Percentiles rank a stretch among this genome's conserved stretches.
phyloP scores from a whole-genome alignment of 805 yeast genomes.

The Wickerhamomyces chambardii region DNA sequence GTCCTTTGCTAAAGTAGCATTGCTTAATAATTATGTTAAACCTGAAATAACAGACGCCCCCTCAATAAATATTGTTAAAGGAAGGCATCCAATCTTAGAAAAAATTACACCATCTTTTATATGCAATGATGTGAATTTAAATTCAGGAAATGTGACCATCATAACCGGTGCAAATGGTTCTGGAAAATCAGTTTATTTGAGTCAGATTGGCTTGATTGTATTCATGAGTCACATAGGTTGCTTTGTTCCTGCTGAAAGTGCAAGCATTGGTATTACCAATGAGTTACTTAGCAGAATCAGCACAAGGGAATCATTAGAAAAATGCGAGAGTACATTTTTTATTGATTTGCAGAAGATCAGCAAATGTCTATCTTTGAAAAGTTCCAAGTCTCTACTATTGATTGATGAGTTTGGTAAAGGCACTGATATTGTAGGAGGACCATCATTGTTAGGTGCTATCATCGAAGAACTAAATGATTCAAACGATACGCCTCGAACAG shows the following conservation, averaged over 20 bases:
- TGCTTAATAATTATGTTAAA: slow-evolving; percentile 16
- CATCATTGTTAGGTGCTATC: slow-evolving; percentile 31
- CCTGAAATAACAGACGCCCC: slow-evolving; percentile 23
- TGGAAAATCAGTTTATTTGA: slow-evolving; percentile 42
- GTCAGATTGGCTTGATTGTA: slow-evolving; percentile 39
- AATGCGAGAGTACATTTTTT: slow-evolving; percentile 38
- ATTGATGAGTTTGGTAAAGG: slow-evolving; percentile 51
- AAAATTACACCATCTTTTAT: slow-evolving; percentile 26
- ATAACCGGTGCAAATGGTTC: slow-evolving; percentile 43
- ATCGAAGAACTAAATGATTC: slow-evolving; percentile 17
- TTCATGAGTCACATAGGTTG: slow-evolving; percentile 46
- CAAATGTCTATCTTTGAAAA: slow-evolving; percentile 29
- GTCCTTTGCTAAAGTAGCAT: slow-evolving; percentile 24
- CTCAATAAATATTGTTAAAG: slow-evolving; percentile 23
- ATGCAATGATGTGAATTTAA: slow-evolving; percentile 29
- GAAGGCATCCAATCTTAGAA: slow-evolving; percentile 40
- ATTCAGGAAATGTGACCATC: slow-evolving; percentile 20
- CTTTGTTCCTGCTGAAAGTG: slow-evolving; percentile 40
- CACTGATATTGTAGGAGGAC: slow-evolving; percentile 37
- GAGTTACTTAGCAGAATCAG: slow-evolving; percentile 35
- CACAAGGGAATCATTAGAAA: slow-evolving; percentile 29
- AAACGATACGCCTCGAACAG: slow-evolving; percentile 13
- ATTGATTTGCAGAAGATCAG: slow-evolving; percentile 37
- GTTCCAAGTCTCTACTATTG: slow-evolving; percentile 31
- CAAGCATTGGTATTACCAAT: slow-evolving; percentile 37